Evolutionary conservation across 805 yeast genomes (phyloP).

Genomic region (Ogataea nakhonphanomensis): DNA sequence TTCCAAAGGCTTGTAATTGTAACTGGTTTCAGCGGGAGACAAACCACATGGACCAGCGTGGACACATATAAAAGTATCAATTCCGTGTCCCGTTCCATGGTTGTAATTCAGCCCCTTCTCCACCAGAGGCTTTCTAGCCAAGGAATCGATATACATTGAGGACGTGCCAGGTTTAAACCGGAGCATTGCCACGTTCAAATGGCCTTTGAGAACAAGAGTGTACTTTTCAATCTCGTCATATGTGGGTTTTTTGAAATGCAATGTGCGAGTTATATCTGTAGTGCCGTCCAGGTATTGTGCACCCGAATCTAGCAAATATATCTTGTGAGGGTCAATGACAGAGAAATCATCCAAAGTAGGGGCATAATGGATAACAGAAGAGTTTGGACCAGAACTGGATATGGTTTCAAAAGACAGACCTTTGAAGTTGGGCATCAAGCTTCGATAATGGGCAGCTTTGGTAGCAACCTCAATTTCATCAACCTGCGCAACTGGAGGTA

Average conservation of each 20-base stretch:
- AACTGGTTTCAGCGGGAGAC: slow-evolving; percentile 37
- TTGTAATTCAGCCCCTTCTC: slow-evolving; percentile 77
- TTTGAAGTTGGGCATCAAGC: slow-evolving; percentile 44
- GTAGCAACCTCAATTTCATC: slow-evolving; percentile 58
- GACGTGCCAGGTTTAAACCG: slow-evolving; percentile 74
- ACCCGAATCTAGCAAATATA: slow-evolving; percentile 85
- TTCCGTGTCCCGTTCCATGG: slow-evolving; percentile 98
- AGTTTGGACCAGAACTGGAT: slow-evolving; percentile 71
- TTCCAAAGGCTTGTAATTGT: slow-evolving; percentile 46
- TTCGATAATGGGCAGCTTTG: slow-evolving; percentile 47
- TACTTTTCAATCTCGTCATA: slow-evolving; percentile 61
- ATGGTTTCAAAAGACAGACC: slow-evolving; percentile 77
- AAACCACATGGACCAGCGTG: slow-evolving; percentile 94
- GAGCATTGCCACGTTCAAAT: slow-evolving; percentile 77
- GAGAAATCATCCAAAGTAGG: slow-evolving; percentile 60
- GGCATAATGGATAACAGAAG: slow-evolving; percentile 72
- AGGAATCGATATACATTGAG: slow-evolving; percentile 72
- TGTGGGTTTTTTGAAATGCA: slow-evolving; percentile 61
- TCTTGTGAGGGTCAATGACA: slow-evolving; percentile 59
- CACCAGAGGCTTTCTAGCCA: slow-evolving; percentile 85
- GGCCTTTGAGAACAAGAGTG: slow-evolving; percentile 88
- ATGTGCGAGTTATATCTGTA: slow-evolving; percentile 90
- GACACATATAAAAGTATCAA: slow-evolving; percentile 87
- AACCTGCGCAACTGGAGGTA: slow-evolving; percentile 33
- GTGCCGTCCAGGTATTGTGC: slow-evolving; percentile 93